These are phyloP conservation scores for Apophysomyces sp. DNA, from an alignment of 371 early-diverging fungal genomes.

Conservation along the genomic window DNA sequence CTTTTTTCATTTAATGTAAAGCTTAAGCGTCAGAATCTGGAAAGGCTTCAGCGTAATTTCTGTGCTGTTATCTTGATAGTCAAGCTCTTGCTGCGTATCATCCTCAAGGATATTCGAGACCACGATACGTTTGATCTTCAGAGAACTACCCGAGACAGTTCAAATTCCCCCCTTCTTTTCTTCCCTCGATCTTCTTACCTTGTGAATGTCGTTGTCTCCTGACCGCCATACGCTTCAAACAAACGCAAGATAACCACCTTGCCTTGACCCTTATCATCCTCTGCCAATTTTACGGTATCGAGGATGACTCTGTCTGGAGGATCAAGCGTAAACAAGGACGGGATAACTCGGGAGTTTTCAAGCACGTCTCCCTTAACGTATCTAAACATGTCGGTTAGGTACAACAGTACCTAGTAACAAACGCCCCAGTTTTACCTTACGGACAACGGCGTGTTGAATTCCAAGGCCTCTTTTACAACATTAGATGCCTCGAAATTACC, in stretches of 20 bases:
- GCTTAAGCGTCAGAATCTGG: conserved; percentile 52
- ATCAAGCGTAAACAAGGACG: conserved; percentile 30
- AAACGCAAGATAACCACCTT: conserved; percentile 72
- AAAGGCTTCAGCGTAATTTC: conserved; percentile 40
- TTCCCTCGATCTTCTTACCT: conserved; percentile 42
- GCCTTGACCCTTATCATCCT: conserved; percentile 58
- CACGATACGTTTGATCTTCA: conserved; percentile 32
- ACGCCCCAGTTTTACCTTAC: conserved; percentile 54
- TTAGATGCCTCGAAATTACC: conserved; percentile 75
- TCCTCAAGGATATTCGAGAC: conserved; percentile 55
- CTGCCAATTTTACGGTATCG: conserved; percentile 87
- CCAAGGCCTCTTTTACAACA: conserved; percentile 83
- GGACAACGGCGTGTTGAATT: conserved; percentile 84
- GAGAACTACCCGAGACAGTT: conserved; percentile 16
- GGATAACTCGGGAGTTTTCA: not conserved
- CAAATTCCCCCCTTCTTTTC: not conserved
- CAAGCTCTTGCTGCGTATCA: conserved; percentile 9
- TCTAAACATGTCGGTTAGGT: not conserved
- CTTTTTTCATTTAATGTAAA: conserved; percentile 9
- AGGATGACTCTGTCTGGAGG: conserved; percentile 66
- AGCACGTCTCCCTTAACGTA: not conserved
- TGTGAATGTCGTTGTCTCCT: conserved; percentile 54
- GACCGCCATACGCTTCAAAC: conserved; percentile 94
- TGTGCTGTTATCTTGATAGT: not conserved
- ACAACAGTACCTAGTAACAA: too few relatives aligned